Evolutionary conservation across 768 basidiomycete genomes (phyloP).

Genomic region (Russula emetica): DNA sequence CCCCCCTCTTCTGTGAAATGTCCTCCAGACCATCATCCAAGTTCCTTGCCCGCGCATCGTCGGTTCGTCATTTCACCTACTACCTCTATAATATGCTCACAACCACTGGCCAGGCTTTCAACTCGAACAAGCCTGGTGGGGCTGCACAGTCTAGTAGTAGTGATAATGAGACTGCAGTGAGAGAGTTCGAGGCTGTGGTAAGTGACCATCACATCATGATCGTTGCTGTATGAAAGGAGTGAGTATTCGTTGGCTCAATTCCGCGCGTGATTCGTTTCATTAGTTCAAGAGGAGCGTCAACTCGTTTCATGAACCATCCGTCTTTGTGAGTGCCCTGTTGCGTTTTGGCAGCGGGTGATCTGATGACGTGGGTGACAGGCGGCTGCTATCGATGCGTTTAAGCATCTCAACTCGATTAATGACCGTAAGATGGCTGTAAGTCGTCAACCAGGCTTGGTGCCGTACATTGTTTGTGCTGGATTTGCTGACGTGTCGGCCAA

Average conservation of each 20-base stretch:
- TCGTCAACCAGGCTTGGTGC: constrained; percentile 1
- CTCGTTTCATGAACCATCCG: constrained; percentile 12
- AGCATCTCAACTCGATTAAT: constrained; percentile 59
- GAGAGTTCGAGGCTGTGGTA: constrained; percentile 13
- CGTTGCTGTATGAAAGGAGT: background rate
- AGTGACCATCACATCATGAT: background rate
- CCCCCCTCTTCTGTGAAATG: background rate
- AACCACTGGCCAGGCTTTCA: background rate
- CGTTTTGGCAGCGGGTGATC: background rate
- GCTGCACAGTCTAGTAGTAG: background rate
- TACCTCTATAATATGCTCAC: background rate
- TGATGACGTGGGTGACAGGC: constrained; percentile 38
- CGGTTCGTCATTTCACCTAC: background rate
- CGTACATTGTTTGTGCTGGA: background rate
- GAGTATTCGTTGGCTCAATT: background rate
- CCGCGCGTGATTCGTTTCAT: background rate
- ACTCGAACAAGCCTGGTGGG: background rate
- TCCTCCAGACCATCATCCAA: constrained; percentile 9
- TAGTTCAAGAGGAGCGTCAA: constrained; percentile 18
- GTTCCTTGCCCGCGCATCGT: constrained; percentile 9
- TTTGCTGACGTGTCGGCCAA: background rate
- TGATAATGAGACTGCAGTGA: constrained; percentile 6
- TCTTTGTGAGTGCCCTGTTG: background rate
- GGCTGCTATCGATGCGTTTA: constrained; percentile 55
- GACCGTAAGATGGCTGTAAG: constrained; percentile 73